Evolutionary conservation across 2,329 filamentous ascomycete genomes (phyloP), one percentile per base, ranked within the genome.

Genomic region (Xylariaceae sp.): DNA sequence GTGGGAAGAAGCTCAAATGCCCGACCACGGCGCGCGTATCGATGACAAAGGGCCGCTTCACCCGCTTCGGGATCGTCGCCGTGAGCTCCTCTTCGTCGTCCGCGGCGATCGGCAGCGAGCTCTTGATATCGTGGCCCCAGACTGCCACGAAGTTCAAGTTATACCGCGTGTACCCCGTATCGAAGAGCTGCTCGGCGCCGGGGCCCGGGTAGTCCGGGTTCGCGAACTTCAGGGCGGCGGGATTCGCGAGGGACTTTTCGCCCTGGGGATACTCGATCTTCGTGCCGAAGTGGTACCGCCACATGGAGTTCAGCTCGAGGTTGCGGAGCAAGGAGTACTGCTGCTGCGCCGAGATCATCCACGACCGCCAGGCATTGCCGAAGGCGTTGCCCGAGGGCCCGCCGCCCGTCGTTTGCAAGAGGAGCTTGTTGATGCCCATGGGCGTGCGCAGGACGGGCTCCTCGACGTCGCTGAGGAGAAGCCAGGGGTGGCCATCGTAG

Each of bases 121-220:
- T 65, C 27, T 72, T 70, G 37, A 79, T 74, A 60, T 82, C 78
- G 51, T 70, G 69, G 6, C 78, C 77, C 70, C 76, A 74, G 47
- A 83, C 70, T 39, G 76, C 77, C 32, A 80, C 71, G 57, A 83
- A 78, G 60, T 81, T 79, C 37, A 78, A 74, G 49, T 77, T 80
- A 60, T 80, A 73, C 34, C 77, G 71, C 53, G 72, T 68, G 35
- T 76, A 77, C 31, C 75, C 71, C 41, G 78, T 78, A 53, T 77
- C 73, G 72, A 74, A 76, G 7, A 70, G 68, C 56, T 69, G 68
- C 54, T 68, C 65, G n/a, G 59, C 65, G 1, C 66, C 65, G 1
- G 63, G 64, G 7, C 59, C 55, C 2, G 50, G 46, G 27, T 56
- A 45, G 32, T 58, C 56, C 29, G 48, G 45, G 11, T 57, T 56